Evolutionary conservation across 768 basidiomycete genomes (phyloP), one percentile per base, ranked within the genome.

Genomic region (Megacollybia marginata): DNA sequence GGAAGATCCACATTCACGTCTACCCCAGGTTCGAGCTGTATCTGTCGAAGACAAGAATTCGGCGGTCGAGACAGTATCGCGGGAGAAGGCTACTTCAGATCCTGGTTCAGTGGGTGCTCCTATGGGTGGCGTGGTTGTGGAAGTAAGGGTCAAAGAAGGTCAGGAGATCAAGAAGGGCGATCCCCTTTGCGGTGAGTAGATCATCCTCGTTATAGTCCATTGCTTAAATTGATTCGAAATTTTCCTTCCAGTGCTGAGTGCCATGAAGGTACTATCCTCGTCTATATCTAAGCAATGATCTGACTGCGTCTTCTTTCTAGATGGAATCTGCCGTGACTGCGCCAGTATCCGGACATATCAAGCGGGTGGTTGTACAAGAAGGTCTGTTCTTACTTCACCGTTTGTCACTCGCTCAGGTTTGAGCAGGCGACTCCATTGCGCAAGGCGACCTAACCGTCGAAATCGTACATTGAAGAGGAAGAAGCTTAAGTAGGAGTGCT

Each of bases 121-220:
- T 3, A 95, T 96, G 92, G 92, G 91, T 50, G 96, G 94, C 66
- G 95, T 98, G 46, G 93, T 98, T 48, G 89, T 99, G 15, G 96
- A 99, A 66, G 93, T 99, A 44, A 78, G 95, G 60, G 94, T 97
- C 52, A 95, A 96, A 71, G 96, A 98, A 67, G 93, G 93, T 19
- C 87, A 94, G 51, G 92, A 95, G 62, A 93, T 99, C 67, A 94
- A 87, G 82, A 95, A 93, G 70, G 96, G 96, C 46, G 96, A 99
- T 71, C 93, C 95, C 51, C 72, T 97, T 55, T 88, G 88, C 67
- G 83, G 87, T 88, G 66, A 69, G 85, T 80, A 44, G 12, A 43
- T 55, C 10, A 49, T 34, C 46, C 48, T 48, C 42, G 34, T 18
- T 47, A 44, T 6, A 28, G 43, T 48, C 49, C 42, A 49, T n/a